Base-by-base conservation (phyloP, 148 eudicot genomes). In the Camellia granthamiana region DNA sequence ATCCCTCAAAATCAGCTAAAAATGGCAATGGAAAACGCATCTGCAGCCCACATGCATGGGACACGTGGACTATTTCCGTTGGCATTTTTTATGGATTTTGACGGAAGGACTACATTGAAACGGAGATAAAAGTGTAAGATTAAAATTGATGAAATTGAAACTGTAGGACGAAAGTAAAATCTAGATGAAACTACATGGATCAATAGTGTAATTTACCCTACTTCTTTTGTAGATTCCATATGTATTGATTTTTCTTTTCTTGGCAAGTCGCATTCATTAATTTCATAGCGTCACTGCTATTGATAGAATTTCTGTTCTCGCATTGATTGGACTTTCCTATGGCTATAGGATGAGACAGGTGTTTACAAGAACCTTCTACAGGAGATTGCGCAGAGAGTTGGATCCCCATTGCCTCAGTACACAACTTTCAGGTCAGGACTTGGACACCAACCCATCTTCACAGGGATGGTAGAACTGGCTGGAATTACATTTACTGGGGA, bases 321-420 rank as follows among this genome's bases (percentile, higher is more conserved):
- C 59, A 63, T 81, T 85, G 84, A 84, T 75, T 68, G 30, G 70
- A 18, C 59, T 63, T 83, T 73, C 14, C 63, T 30, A 62, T 85
- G 58, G 47, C 75, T 74, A 42, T 21, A 92, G 97, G 97, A 92
- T 81, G 97, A 92, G 81, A 92, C 93, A 4, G 96, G 96, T 56
- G 92, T 89, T 69, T 92, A 90, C 83, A 92, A 92, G 83, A 92
- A 90, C 79, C 91, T 90, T 38, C 70, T 92, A 78, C 97, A 92
- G 81, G 97, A 89, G 86, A 86, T 92, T 83, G 80, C 94, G 15
- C 97, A 92, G 84, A 84, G 97, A 87, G 97, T 92, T 18, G 97
- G 92, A 78, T 87, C 94, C 69, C 91, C 94, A 59, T 87, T 92
- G 84, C 97, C 94, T 0, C 86, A 84, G 43, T 92, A 92, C 84